Conservation (phyloP, 371 early-diverging fungal genomes). For the Mucor lusitanicus region DNA sequence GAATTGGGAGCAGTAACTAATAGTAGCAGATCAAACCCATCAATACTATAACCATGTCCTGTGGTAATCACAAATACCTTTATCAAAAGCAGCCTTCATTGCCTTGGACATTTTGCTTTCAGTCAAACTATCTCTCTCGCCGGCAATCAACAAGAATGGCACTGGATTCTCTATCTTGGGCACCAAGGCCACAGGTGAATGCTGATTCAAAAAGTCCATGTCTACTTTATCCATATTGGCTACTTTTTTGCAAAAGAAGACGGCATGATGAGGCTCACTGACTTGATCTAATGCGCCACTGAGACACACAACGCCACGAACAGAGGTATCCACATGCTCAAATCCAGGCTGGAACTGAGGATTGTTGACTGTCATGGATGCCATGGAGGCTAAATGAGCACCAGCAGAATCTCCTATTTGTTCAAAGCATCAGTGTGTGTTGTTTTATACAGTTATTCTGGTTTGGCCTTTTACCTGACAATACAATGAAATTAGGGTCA, state of each 20-base stretch:
- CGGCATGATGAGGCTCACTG: constrained; percentile 17
- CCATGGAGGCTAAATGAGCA: constrained; percentile 67
- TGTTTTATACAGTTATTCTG: no score
- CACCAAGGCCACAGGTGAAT: constrained; percentile 46
- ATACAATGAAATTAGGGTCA: constrained; percentile 65
- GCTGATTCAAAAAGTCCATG: constrained; percentile 38
- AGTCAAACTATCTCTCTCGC: constrained; percentile 39
- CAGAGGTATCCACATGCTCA: constrained; percentile 67
- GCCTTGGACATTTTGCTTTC: constrained; percentile 15
- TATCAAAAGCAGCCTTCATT: constrained; percentile 31
- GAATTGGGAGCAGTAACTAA: neutral
- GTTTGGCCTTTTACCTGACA: constrained; percentile 52
- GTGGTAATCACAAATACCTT: constrained; percentile 22
- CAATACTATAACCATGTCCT: neutral
- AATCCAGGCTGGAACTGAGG: constrained; percentile 71
- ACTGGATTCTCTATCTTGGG: constrained; percentile 24
- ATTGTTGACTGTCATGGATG: constrained; percentile 66
- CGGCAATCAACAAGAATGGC: constrained; percentile 34
- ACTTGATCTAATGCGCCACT: constrained; percentile 52
- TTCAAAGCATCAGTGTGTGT: neutral
- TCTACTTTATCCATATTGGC: constrained; percentile 37
- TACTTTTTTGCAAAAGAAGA: constrained; percentile 40
- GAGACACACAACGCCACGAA: constrained; percentile 55
- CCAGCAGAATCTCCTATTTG: constrained; percentile 66
- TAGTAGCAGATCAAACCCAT: neutral